Evolutionary conservation across 768 basidiomycete genomes (phyloP).

Genomic region (Pleurotus platypus): DNA sequence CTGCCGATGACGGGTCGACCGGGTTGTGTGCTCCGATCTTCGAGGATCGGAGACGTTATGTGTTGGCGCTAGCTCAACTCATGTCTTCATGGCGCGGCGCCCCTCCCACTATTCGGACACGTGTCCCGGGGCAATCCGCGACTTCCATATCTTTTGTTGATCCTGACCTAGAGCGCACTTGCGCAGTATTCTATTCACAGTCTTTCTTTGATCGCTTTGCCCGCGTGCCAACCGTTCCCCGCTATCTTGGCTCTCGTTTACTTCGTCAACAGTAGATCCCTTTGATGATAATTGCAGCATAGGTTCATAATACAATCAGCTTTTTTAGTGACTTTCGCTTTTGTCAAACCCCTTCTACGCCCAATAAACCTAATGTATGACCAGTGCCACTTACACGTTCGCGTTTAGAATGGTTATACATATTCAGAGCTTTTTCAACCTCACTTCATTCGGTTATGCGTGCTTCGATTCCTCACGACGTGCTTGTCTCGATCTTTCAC

Average conservation of each 20-base stretch:
- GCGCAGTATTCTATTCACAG: neutral
- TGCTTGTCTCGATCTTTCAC: too few species aligned
- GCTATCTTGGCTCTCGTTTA: neutral
- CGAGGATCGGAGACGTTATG: neutral
- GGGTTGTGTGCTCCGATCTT: neutral
- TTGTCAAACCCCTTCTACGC: too few species aligned
- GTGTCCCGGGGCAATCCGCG: neutral
- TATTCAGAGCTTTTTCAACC: too few species aligned
- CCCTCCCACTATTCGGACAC: neutral
- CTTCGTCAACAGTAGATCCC: too few species aligned
- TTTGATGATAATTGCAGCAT: too few species aligned
- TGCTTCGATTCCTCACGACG: too few species aligned
- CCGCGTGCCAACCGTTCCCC: neutral
- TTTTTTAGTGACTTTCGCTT: too few species aligned
- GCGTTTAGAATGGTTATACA: too few species aligned
- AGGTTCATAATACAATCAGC: too few species aligned
- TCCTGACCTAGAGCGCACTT: neutral
- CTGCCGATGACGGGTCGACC: neutral
- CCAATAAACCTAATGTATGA: too few species aligned
- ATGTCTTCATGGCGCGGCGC: neutral
- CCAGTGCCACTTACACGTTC: too few species aligned
- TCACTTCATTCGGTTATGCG: too few species aligned
- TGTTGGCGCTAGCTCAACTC: neutral
- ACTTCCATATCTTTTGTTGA: neutral
- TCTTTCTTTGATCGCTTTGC: neutral